Conservation (phyloP, 176 grass and related monocot genomes). For the Cocos nucifera region DNA sequence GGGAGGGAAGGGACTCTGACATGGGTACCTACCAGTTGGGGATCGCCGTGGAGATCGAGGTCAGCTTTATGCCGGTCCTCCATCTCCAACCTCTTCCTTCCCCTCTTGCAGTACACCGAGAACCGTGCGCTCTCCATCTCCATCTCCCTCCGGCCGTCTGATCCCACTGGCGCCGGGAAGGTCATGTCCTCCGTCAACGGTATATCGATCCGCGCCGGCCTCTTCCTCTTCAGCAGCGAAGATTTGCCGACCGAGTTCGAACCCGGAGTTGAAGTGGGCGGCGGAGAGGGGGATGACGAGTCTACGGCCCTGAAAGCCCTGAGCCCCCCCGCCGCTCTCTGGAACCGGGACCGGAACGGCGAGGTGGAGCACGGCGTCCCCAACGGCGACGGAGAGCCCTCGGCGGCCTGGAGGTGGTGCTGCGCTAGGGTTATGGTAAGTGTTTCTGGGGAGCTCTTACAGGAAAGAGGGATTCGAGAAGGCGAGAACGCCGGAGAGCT, state of each 20-base stretch:
- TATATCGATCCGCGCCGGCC: conserved; percentile 59
- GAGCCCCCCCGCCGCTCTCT: conserved; percentile 2
- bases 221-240: conserved; percentile 65
- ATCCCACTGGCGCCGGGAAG: conserved; percentile 31
- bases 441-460: conserved; percentile 77
- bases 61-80: conserved; percentile 82
- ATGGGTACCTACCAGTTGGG: conserved; percentile 49
- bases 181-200: conserved; percentile 26
- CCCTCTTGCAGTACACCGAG: conserved; percentile 72
- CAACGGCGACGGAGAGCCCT: conserved; percentile 29
- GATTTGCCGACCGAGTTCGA: background rate
- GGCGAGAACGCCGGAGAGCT: conserved; percentile 92
- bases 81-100: conserved; percentile 76
- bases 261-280: background rate
- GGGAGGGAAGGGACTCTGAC: no score
- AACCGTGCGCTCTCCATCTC: conserved; percentile 63
- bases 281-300: conserved; percentile 12
- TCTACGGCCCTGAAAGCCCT: conserved; percentile 15
- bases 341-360: conserved; percentile 30
- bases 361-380: conserved; percentile 12
- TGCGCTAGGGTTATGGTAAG: conserved; percentile 26
- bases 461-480: conserved; percentile 60
- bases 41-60: conserved; percentile 47
- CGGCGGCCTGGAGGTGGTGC: conserved; percentile 20
- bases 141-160: conserved; percentile 55